Base-by-base conservation (phyloP, 2,329 filamentous ascomycete genomes). In the Verticillium klebahnii region DNA sequence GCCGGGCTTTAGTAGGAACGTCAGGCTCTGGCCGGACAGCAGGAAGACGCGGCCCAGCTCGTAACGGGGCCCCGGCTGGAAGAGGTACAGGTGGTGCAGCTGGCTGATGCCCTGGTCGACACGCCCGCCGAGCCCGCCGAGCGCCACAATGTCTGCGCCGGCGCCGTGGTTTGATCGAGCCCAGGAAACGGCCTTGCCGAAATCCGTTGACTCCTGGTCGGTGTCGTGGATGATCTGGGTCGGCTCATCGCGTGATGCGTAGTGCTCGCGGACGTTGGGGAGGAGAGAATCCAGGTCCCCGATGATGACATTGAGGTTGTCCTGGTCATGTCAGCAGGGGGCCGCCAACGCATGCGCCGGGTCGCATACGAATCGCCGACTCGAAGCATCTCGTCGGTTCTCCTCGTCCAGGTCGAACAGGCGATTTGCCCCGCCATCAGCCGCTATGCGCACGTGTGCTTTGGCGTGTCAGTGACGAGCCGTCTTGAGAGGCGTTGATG, bases 91-190 rank as follows among this genome's bases (percentile, higher is more conserved):
- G 72, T 97, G 91, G 72, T 97, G 92, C 59, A 99, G 83, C 69
- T 96, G 88, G 62, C 92, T 93, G 57, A 99, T 83, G 1, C 90
- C 94, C 73, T 99, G 95, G 74, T 99, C 95, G 17, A 98, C 90
- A 34, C 95, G 88, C 7, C 95, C 95, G 54, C 92, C 92, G 0
- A 98, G 83, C 2, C 93, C 92, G 50, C 94, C 93, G 7, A 97
- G 78, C 40, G 91, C 87, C 14, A 97, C 81, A n/a, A 97, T 87
- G 69, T 94, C 84, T 58, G 83, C 71, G 1, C 70, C 66, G 25
- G 64, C 34, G 5, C 75, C 63, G 52, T 73, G 64, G 32, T 73
- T 67, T 2, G 69, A 68, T 57, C 82, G 83, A 65, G 87, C 82
- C 75, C 83, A 89, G 66, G 75, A 80, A 67, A 90, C 84, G 69